These are phyloP conservation scores for Lachancea nothofagi DNA, from an alignment of 805 yeast genomes.

Conservation along the genomic window DNA sequence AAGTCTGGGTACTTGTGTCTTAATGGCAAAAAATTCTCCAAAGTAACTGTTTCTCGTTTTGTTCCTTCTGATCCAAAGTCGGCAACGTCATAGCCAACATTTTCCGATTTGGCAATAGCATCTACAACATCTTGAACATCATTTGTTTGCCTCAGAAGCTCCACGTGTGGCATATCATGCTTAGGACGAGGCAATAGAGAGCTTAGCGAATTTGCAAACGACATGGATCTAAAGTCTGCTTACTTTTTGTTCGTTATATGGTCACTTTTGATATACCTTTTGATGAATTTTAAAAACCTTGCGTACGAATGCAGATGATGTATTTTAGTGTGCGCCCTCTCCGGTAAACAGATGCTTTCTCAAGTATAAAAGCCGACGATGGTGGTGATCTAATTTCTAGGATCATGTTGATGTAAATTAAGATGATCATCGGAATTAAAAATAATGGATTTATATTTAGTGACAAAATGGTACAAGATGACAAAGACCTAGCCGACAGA, in stretches of 20 bases:
- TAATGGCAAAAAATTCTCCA: conserved; percentile 57
- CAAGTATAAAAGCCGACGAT: no score
- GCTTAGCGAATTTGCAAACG: conserved; percentile 13
- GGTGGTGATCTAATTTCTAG: no score
- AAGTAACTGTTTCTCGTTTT: conserved; percentile 30
- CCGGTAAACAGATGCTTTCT: no score
- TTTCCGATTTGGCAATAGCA: neutral
- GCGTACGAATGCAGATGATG: no score
- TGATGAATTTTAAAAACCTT: no score
- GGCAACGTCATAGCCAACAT: conserved; percentile 1
- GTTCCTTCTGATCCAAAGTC: neutral
- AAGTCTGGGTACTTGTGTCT: conserved; percentile 41
- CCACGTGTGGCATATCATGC: no score
- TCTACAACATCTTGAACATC: conserved; percentile 1
- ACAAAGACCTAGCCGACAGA: no score
- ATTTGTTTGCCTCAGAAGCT: neutral
- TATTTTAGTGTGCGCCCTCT: no score
- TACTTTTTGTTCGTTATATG: neutral
- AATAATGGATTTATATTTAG: no score
- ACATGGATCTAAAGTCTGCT: neutral
- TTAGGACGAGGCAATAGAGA: conserved; percentile 25
- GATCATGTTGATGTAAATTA: no score
- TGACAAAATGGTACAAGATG: no score
- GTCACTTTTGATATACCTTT: neutral
- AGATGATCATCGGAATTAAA: no score